Conservation (phyloP, 2,329 filamentous ascomycete genomes). For the Trichoderma afroharzianum region DNA sequence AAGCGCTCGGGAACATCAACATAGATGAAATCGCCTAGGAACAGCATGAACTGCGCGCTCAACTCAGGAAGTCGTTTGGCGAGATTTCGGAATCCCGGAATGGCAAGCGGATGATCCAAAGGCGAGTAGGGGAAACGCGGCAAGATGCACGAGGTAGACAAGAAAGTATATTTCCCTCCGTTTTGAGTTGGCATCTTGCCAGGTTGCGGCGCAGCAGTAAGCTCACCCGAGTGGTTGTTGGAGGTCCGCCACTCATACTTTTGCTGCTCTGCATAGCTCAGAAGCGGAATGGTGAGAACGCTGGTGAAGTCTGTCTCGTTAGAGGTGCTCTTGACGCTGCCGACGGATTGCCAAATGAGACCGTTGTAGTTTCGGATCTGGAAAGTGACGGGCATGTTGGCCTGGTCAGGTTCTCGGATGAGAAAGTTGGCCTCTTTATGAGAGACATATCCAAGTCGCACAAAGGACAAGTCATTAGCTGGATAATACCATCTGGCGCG, state of each 20-base stretch:
- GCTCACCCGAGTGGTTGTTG: constrained; percentile 80
- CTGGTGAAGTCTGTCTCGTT: constrained; percentile 81
- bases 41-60: constrained; percentile 74
- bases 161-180: constrained; percentile 76
- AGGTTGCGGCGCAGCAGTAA: constrained; percentile 69
- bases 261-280: constrained; percentile 63
- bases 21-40: constrained; percentile 85
- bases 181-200: constrained; percentile 59
- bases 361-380: constrained; percentile 58
- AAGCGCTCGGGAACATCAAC: constrained; percentile 82
- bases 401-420: constrained; percentile 75
- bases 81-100: constrained; percentile 76
- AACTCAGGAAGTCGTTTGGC: constrained; percentile 69
- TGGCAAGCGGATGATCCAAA: constrained; percentile 74
- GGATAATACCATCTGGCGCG: constrained; percentile 67
- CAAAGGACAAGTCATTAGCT: constrained; percentile 75
- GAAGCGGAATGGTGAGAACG: constrained; percentile 61
- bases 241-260: constrained; percentile 81
- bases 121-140: constrained; percentile 86
- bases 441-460: constrained; percentile 82
- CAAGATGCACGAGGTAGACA: constrained; percentile 91
- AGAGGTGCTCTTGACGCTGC: constrained; percentile 61
- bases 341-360: constrained; percentile 62
- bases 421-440: constrained; percentile 74
- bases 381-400: constrained; percentile 71